Conservation (phyloP, 495 filamentous ascomycete genomes). For the Daldinia concentrica region DNA sequence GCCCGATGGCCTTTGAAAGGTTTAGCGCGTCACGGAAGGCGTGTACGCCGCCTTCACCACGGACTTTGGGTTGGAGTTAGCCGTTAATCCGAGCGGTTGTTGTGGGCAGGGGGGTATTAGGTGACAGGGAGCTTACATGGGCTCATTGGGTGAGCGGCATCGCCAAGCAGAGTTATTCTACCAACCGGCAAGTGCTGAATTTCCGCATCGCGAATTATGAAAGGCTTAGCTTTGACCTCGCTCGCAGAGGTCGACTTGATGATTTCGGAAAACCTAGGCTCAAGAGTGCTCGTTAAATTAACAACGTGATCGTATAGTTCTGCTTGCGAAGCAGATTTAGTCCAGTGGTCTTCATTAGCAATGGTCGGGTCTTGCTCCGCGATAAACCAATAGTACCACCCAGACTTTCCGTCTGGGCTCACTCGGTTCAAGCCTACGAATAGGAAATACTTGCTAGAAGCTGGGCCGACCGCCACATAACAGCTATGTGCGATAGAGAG, state of each 20-base stretch:
- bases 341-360: constrained; percentile 40
- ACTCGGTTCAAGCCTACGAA: constrained; percentile 46
- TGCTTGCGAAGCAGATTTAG: constrained; percentile 26
- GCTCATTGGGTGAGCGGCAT: constrained; percentile 71
- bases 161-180: constrained; percentile 63
- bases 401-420: constrained; percentile 27
- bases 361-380: constrained; percentile 18
- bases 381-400: constrained; percentile 46
- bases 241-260: constrained; percentile 34
- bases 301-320: constrained; percentile 36
- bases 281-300: constrained; percentile 24
- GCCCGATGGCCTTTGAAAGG: constrained; percentile 22
- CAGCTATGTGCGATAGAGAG: constrained; percentile 44
- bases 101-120: background rate
- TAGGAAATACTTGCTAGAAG: constrained; percentile 1
- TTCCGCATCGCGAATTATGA: constrained; percentile 35
- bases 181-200: constrained; percentile 45
- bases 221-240: background rate
- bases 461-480: constrained; percentile 16
- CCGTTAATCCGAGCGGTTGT: background rate
- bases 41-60: constrained; percentile 57
- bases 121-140: constrained; percentile 59
- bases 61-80: constrained; percentile 42
- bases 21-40: constrained; percentile 51
- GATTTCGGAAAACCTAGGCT: constrained; percentile 34